Base-by-base conservation (phyloP, 1,284 basidiomycete genomes). In the Irpex sp. region DNA sequence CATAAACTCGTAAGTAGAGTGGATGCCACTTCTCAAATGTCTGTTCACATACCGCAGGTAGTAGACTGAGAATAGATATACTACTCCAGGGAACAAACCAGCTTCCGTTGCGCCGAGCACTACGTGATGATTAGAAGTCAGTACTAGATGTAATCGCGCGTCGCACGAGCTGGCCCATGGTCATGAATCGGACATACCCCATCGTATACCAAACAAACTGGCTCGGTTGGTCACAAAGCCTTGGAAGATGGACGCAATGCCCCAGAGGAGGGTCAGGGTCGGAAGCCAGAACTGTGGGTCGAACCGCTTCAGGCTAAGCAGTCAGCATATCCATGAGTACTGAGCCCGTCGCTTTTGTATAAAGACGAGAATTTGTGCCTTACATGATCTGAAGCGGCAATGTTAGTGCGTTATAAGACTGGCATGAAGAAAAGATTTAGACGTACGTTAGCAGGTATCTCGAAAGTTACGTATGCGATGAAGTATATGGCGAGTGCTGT, bases 401-500 rank as follows among this genome's bases (percentile, higher is more conserved):
- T 15, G 26, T 46, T 11, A 21, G n/a, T 13, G 47, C 9, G n/a
- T 49, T 19, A 49, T 6, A 15, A 49, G 47, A n/a, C 7, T 13
- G 9, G n/a, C 5, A 26, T 9, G 19, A 17, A 21, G 31, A 55
- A 35, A 0, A 33, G 31, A 33, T 33, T 33, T 33, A 33, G 11
- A 55, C 53, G 6, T 36, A 69, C 63, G 43, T 69, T 69, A 54
- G 62, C 65, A 4, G 88, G 89, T 26, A 90, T 81, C 72, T 90
- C 88, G 62, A 88, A 88, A 11, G 84, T 65, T n/a, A 89, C 81
- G 68, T 90, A 90, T 61, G 85, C 83, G 1, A 85, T 78, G 67
- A 90, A 87, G 74, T 85, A 86, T 11, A 85, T 64, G 0, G 82
- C 82, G 21, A 87, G 70, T 3, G 81, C 74, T 0, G 81, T 83